phyloP scores from a whole-genome alignment of 768 basidiomycete genomes.

The Termitomyces sp. region DNA sequence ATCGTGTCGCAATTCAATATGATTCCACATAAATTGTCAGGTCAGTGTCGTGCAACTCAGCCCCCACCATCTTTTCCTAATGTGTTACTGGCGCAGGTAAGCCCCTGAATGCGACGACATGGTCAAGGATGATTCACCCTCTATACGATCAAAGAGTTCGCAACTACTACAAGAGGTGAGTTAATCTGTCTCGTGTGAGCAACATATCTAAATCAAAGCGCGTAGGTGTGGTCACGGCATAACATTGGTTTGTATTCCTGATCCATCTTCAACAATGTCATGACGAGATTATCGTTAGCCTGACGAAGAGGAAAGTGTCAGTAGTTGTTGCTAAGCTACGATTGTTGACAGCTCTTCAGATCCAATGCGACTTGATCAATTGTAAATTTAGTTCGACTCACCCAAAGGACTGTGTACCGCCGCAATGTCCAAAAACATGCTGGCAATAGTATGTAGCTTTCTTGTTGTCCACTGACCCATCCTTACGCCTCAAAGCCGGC shows the following conservation, averaged over 20 bases:
- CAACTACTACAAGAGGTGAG: conserved; percentile 48
- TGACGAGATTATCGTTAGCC: conserved; percentile 28
- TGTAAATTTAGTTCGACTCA: conserved; percentile 64
- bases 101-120: conserved; percentile 14
- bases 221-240: conserved; percentile 51
- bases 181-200: neutral
- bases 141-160: conserved; percentile 38
- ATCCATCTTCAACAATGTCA: conserved; percentile 1
- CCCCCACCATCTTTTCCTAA: conserved; percentile 10
- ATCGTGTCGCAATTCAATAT: conserved; percentile 10
- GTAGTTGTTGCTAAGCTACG: neutral
- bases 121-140: conserved; percentile 16
- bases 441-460: conserved; percentile 61
- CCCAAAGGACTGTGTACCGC: conserved; percentile 41
- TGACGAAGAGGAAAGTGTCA: conserved; percentile 45
- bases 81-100: conserved; percentile 62
- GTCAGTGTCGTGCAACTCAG: conserved; percentile 7
- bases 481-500: conserved; percentile 33
- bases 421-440: conserved; percentile 49
- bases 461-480: neutral
- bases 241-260: conserved; percentile 32
- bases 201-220: conserved; percentile 6
- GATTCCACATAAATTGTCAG: conserved; percentile 20
- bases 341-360: conserved; percentile 29
- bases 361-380: conserved; percentile 51